A percentile compares a stretch with the other conserved stretches of the same genome.
phyloP scores from a whole-genome alignment of 2,329 filamentous ascomycete genomes.

The Sclerotinia glacialis region DNA sequence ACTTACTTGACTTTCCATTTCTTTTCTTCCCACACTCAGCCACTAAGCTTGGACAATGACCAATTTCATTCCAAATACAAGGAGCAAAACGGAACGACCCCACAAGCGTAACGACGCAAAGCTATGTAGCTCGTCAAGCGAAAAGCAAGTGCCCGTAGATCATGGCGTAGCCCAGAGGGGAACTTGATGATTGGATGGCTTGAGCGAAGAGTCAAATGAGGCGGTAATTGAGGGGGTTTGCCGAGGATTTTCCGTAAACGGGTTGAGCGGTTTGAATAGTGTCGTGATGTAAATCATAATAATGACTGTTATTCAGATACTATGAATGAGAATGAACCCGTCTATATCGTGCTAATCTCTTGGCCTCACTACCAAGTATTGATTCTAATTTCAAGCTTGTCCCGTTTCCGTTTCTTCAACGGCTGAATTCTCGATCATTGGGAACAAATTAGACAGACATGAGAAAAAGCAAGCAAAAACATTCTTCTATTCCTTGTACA shows the following conservation, averaged over 20 bases:
- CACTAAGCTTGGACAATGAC: slow-evolving; percentile 8
- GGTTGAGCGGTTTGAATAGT: not conserved
- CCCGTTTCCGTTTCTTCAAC: slow-evolving; percentile 16
- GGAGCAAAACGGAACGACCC: slow-evolving; percentile 5
- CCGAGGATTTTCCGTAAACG: slow-evolving; percentile 10
- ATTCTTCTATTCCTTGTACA: not conserved
- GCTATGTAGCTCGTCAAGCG: not conserved
- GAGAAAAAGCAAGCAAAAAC: slow-evolving; percentile 1
- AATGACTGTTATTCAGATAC: not conserved
- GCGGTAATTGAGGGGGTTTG: slow-evolving; percentile 1
- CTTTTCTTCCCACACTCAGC: not conserved
- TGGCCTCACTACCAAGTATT: slow-evolving; percentile 7
- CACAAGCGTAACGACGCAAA: not conserved
- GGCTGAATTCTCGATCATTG: slow-evolving; percentile 9
- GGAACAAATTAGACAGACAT: not conserved
- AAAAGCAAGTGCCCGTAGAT: slow-evolving; percentile 20
- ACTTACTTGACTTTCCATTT: not conserved
- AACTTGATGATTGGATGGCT: slow-evolving; percentile 8
- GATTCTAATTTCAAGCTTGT: not conserved
- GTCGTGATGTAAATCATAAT: not conserved
- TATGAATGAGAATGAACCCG: not conserved
- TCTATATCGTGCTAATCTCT: not conserved
- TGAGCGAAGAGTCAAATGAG: not conserved
- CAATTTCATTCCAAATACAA: slow-evolving; percentile 19
- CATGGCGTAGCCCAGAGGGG: slow-evolving; percentile 1